phyloP scores from a whole-genome alignment of 257 asterid genomes.

The Solanum piurae region DNA sequence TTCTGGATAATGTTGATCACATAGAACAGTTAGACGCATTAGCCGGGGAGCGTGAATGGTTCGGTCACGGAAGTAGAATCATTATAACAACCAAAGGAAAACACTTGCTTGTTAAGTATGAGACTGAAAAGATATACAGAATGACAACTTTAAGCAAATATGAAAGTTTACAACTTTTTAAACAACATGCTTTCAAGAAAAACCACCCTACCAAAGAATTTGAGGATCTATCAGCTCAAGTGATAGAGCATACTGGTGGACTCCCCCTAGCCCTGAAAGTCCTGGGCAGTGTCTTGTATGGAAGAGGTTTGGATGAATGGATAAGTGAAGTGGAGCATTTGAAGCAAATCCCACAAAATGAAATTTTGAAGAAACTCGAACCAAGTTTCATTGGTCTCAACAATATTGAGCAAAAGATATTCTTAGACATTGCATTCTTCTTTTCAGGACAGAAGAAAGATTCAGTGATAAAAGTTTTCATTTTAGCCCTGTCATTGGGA shows the following conservation, averaged over 20 bases:
- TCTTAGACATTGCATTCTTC: not conserved
- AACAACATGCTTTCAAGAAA: too few species aligned
- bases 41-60: not conserved
- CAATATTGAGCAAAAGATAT: not conserved
- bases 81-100: constrained; percentile 1
- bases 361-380: not conserved
- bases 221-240: too few species aligned
- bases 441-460: not conserved
- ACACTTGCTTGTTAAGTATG: not conserved
- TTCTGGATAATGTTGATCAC: not conserved
- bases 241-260: not conserved
- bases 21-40: not conserved
- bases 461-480: not conserved
- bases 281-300: not conserved
- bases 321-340: not conserved
- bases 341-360: not conserved
- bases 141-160: not conserved
- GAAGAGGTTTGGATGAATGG: not conserved
- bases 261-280: constrained; percentile 4
- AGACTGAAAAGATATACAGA: not conserved
- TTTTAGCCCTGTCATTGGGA: not conserved
- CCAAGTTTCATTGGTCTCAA: not conserved
- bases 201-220: too few species aligned
- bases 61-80: constrained; percentile 2
- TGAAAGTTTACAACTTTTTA: too few species aligned